phyloP scores from a whole-genome alignment of 495 filamentous ascomycete species.

The Parachaetomium inaequale region DNA sequence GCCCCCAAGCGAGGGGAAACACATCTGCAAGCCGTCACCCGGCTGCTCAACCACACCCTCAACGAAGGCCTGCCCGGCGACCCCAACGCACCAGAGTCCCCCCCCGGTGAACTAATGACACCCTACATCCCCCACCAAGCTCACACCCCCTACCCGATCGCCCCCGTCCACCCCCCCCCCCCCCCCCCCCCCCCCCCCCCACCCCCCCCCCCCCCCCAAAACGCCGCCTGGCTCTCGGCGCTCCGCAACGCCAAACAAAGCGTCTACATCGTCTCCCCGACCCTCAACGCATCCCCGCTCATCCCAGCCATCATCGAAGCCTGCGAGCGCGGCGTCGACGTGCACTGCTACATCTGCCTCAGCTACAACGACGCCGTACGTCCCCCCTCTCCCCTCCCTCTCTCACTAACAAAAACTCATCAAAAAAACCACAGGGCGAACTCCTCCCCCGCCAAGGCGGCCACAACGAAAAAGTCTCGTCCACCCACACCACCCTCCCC shows the following conservation, averaged over 20 bases:
- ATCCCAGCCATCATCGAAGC: slow-evolving; percentile 59
- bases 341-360: slow-evolving; percentile 67
- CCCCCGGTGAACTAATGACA: slow-evolving; percentile 52
- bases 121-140: slow-evolving; percentile 57
- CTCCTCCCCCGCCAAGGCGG: slow-evolving; percentile 71
- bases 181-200: slow-evolving; percentile 59
- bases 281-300: slow-evolving; percentile 68
- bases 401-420: background rate
- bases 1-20: slow-evolving; percentile 49
- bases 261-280: slow-evolving; percentile 73
- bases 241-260: slow-evolving; percentile 57
- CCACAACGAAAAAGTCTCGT: slow-evolving; percentile 67
- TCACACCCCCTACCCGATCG: slow-evolving; percentile 63
- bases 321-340: slow-evolving; percentile 60
- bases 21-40: slow-evolving; percentile 52
- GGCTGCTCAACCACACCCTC: slow-evolving; percentile 61
- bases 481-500: slow-evolving; percentile 51
- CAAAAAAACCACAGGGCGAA: slow-evolving; percentile 50
- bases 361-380: slow-evolving; percentile 69
- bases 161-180: slow-evolving; percentile 64
- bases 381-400: background rate
- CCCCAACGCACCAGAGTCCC: slow-evolving; percentile 45
- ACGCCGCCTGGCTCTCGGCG: slow-evolving; percentile 65
- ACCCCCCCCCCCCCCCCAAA: slow-evolving; percentile 63
- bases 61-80: slow-evolving; percentile 50